phyloP scores from a whole-genome alignment of 176 grass and related monocot species.

The Calamus simplicifolius region DNA sequence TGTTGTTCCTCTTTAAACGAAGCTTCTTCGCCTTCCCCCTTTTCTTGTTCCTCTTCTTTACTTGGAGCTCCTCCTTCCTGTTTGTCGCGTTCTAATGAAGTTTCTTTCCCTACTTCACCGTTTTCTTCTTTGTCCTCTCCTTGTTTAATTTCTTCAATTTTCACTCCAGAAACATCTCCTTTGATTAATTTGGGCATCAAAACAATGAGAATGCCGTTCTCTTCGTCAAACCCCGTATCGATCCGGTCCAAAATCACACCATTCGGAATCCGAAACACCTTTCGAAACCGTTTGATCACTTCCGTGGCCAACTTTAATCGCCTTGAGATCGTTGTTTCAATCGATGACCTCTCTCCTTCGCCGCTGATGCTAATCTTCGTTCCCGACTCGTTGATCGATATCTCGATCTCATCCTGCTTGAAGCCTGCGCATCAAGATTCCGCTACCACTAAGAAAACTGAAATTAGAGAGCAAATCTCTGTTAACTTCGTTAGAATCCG shows the following conservation, averaged over 20 bases:
- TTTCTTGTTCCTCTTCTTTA: too few species aligned
- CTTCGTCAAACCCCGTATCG: slow-evolving; percentile 57
- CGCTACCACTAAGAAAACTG: too few species aligned
- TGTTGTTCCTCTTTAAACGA: too few species aligned
- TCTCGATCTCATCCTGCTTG: slow-evolving; percentile 52
- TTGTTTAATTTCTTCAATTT: too few species aligned
- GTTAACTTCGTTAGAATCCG: background rate
- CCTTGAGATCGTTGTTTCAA: slow-evolving; percentile 28
- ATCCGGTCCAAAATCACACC: slow-evolving; percentile 32
- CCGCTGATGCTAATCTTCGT: slow-evolving; percentile 42
- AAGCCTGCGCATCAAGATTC: slow-evolving; percentile 32
- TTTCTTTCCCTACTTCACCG: too few species aligned
- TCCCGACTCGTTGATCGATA: slow-evolving; percentile 35
- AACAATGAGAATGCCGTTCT: slow-evolving; percentile 56
- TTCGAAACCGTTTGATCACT: slow-evolving; percentile 34
- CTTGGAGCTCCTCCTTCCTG: too few species aligned
- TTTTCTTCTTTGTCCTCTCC: too few species aligned
- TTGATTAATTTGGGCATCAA: slow-evolving; percentile 53
- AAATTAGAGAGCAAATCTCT: background rate
- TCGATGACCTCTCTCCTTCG: slow-evolving; percentile 28
- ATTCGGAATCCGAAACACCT: slow-evolving; percentile 46
- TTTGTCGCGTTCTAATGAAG: too few species aligned
- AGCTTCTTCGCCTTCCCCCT: too few species aligned
- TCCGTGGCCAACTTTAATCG: slow-evolving; percentile 26
- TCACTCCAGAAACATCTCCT: too few species aligned